Evolutionary conservation across 192 early-diverging fungal genomes (phyloP).

Genomic region (Umbelopsis ramanniana): DNA sequence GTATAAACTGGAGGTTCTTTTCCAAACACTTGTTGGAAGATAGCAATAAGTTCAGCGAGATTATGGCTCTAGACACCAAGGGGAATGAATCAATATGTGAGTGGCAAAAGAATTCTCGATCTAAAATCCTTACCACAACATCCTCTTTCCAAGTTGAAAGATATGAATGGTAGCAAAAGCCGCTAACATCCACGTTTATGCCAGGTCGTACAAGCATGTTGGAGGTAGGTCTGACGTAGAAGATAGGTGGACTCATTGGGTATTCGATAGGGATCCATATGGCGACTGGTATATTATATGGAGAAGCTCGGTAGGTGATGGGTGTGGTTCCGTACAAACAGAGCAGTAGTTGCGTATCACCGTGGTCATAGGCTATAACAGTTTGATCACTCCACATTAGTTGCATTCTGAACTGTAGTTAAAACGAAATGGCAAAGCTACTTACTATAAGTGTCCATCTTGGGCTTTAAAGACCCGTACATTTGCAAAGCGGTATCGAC

Average conservation of each 20-base stretch:
- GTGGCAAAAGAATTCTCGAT: neutral
- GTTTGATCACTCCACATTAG: neutral
- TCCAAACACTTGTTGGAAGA: conserved; percentile 73
- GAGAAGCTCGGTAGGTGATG: conserved; percentile 75
- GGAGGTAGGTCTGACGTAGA: conserved; percentile 87
- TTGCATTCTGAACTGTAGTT: neutral
- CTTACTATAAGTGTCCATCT: conserved; percentile 75
- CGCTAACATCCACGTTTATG: conserved; percentile 83
- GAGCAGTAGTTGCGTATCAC: conserved; percentile 67
- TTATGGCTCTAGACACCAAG: conserved; percentile 44
- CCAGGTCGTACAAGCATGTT: conserved; percentile 84
- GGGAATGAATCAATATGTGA: neutral
- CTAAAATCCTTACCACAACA: conserved; percentile 26
- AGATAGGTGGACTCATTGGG: conserved; percentile 78
- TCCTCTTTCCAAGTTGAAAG: conserved; percentile 73
- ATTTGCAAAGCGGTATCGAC: conserved; percentile 64
- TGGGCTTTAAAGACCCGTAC: conserved; percentile 62
- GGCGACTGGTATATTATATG: conserved; percentile 93
- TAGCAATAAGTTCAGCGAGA: conserved; percentile 59
- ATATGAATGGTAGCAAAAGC: conserved; percentile 84
- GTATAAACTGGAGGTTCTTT: conserved; percentile 81
- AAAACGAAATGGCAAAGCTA: neutral
- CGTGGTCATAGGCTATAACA: conserved; percentile 57
- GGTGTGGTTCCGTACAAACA: conserved; percentile 89
- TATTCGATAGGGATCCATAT: conserved; percentile 88